phyloP scores from a whole-genome alignment of 768 basidiomycete species.

The Podaxis sp. region DNA sequence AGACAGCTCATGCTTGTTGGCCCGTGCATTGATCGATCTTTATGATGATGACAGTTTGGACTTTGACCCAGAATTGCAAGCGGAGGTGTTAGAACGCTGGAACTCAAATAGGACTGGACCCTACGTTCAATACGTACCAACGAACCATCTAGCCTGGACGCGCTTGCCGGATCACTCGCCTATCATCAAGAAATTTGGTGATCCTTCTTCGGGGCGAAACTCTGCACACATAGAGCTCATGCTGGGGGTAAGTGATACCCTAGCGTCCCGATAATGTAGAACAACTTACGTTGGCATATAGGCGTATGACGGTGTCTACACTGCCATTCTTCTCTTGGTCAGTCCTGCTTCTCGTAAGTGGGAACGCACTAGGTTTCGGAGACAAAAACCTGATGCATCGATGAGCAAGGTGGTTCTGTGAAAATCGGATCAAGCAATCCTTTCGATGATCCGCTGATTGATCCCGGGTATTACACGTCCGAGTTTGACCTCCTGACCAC shows the following conservation, averaged over 20 bases:
- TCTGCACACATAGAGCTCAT: slow-evolving; percentile 16
- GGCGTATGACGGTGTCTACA: slow-evolving; percentile 21
- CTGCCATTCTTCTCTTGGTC: slow-evolving; percentile 21
- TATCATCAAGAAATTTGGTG: background rate
- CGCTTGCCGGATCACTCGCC: slow-evolving; percentile 11
- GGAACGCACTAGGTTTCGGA: background rate
- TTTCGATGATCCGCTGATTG: slow-evolving; percentile 25
- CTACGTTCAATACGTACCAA: background rate
- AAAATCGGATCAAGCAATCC: slow-evolving; percentile 23
- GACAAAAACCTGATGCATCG: background rate
- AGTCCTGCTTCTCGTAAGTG: slow-evolving; percentile 28
- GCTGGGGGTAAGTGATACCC: background rate
- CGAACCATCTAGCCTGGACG: slow-evolving; percentile 14
- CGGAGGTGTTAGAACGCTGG: slow-evolving; percentile 13
- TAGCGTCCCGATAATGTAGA: background rate
- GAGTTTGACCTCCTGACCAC: slow-evolving; percentile 18
- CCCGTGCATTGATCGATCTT: background rate
- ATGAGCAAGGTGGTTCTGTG: slow-evolving; percentile 20
- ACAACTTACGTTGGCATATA: slow-evolving; percentile 1
- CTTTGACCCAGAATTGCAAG: slow-evolving; percentile 1
- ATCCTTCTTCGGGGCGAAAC: slow-evolving; percentile 16
- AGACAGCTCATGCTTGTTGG: background rate
- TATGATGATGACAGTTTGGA: background rate
- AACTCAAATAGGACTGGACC: slow-evolving; percentile 16
- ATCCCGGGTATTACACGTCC: slow-evolving; percentile 11